These are phyloP conservation scores for Murraya koenigii DNA, from an alignment of 345 rosid genomes.

Conservation along the genomic window DNA sequence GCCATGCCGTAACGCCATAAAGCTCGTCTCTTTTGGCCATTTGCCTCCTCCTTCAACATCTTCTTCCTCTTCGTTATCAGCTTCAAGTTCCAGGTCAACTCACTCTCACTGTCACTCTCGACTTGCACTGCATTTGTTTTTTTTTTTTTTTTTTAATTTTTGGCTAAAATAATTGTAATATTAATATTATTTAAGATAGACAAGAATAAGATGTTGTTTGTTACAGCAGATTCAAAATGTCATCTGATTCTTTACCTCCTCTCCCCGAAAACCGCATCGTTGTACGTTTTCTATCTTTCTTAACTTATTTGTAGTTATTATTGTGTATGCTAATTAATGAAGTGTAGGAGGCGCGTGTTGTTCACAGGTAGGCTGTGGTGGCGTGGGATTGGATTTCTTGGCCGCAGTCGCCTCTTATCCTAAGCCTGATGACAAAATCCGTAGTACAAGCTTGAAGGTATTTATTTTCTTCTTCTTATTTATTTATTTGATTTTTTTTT, in stretches of 20 bases:
- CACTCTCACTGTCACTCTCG: background rate
- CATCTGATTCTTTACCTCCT: constrained; percentile 42
- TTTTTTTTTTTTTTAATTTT: background rate
- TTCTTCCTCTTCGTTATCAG: background rate
- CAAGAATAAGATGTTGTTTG: constrained; percentile 5
- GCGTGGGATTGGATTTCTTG: constrained; percentile 54
- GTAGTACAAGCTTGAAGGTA: constrained; percentile 75
- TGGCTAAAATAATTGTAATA: background rate
- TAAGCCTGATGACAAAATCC: constrained; percentile 84
- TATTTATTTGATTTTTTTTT: too few relatives aligned
- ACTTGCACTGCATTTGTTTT: background rate
- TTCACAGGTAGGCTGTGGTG: constrained; percentile 73
- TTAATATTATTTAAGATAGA: background rate
- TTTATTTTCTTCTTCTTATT: background rate
- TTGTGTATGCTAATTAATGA: too few relatives aligned
- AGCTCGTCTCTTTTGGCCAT: background rate
- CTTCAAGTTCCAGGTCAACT: background rate
- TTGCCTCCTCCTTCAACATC: background rate
- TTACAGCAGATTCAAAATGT: constrained; percentile 43
- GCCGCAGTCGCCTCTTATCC: constrained; percentile 78
- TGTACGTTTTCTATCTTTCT: constrained; percentile 27
- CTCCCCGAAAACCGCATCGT: constrained; percentile 32
- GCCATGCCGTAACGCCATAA: background rate
- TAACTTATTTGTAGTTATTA: background rate
- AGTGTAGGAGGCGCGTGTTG: background rate